Evolutionary conservation across 768 basidiomycete genomes (phyloP).

Genomic region (Suillus cothurnatus): DNA sequence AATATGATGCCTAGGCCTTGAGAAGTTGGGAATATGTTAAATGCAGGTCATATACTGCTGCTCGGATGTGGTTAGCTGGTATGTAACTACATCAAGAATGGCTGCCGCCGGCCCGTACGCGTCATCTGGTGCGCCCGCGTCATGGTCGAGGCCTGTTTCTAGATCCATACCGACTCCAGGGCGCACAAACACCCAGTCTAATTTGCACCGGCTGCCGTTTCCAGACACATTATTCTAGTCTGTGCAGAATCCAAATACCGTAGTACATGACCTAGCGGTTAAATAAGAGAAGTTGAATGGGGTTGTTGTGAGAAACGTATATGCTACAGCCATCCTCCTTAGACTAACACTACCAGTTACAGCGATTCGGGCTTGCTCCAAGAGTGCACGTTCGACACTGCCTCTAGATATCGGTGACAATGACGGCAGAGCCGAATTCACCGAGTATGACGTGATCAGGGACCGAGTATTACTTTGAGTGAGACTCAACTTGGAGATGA

Average conservation of each 20-base stretch:
- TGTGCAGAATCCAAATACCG: neutral
- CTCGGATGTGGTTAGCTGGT: neutral
- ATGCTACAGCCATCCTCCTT: neutral
- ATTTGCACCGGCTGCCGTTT: neutral
- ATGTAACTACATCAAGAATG: neutral
- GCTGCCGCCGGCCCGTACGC: no score
- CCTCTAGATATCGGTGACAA: neutral
- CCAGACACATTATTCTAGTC: neutral
- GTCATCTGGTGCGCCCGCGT: neutral
- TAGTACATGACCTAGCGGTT: neutral
- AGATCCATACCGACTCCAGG: neutral
- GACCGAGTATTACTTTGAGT: neutral
- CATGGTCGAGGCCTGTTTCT: neutral
- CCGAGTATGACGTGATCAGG: neutral
- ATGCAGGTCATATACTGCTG: neutral
- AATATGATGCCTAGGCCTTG: neutral
- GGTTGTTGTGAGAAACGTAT: neutral
- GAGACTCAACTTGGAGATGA: neutral
- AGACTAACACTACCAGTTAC: neutral
- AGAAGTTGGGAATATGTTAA: neutral
- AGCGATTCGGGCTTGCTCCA: neutral
- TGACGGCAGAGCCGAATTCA: constrained; percentile 1
- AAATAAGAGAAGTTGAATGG: neutral
- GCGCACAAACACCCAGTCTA: neutral
- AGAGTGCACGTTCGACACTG: constrained; percentile 1